Percentiles rank a stretch among this genome's conserved stretches.
Conservation (phyloP, 768 basidiomycete genomes). For the Mrakia hoshinonis region DNA sequence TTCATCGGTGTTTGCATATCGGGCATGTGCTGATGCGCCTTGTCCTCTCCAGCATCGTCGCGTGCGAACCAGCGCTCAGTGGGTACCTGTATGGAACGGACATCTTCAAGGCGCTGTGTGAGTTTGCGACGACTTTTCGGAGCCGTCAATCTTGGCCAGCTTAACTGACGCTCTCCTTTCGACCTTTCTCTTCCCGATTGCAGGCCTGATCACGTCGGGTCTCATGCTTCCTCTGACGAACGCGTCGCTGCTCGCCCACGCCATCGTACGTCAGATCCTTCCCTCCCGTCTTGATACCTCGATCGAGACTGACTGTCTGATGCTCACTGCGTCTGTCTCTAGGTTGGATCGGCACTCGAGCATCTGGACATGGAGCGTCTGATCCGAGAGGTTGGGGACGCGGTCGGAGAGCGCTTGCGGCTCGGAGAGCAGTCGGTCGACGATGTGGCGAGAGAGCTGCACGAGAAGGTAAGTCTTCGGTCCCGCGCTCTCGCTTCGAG, state of each 20-base stretch:
- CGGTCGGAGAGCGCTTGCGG: conserved; percentile 24
- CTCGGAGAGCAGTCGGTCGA: conserved; percentile 21
- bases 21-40: too few relatives aligned
- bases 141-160: neutral
- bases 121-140: neutral
- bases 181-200: too few relatives aligned
- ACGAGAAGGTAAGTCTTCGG: conserved; percentile 10
- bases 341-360: conserved; percentile 30
- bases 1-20: too few relatives aligned
- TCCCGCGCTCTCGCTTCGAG: neutral
- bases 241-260: conserved; percentile 26
- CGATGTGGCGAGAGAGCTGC: conserved; percentile 27
- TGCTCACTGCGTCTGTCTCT: neutral
- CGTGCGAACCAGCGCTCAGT: conserved; percentile 27
- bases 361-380: conserved; percentile 30
- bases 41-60: conserved; percentile 16
- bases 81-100: conserved; percentile 27
- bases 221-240: conserved; percentile 29
- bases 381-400: conserved; percentile 27
- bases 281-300: too few relatives aligned
- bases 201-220: conserved; percentile 23
- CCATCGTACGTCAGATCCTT: conserved; percentile 28
- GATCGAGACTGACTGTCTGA: too few relatives aligned
- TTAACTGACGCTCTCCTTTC: neutral
- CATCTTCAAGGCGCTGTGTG: conserved; percentile 28